Conservation (phyloP, 805 yeast genomes). For the Maudiozyma saulgeensis region DNA sequence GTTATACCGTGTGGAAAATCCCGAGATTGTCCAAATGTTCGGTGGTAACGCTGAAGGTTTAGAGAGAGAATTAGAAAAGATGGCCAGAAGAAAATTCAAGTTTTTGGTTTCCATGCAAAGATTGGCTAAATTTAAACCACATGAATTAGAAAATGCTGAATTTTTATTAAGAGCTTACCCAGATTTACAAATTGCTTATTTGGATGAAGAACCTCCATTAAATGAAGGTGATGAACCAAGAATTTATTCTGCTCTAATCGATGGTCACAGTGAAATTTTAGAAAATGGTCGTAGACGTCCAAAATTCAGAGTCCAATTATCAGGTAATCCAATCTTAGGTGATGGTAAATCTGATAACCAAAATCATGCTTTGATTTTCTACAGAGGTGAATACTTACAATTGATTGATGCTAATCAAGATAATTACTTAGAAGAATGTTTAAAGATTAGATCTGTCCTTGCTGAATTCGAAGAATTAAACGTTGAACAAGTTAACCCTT, state of each 20-base stretch:
- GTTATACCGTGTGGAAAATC: slow-evolving; percentile 88
- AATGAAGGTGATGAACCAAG: slow-evolving; percentile 61
- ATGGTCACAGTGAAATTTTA: slow-evolving; percentile 67
- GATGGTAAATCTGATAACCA: slow-evolving; percentile 87
- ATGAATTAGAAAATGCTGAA: slow-evolving; percentile 73
- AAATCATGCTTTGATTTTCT: slow-evolving; percentile 68
- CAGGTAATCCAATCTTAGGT: slow-evolving; percentile 80
- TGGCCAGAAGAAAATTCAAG: slow-evolving; percentile 78
- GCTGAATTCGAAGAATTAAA: slow-evolving; percentile 76
- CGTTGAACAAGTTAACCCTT: slow-evolving; percentile 71
- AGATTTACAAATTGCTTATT: slow-evolving; percentile 79
- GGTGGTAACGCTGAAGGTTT: slow-evolving; percentile 97
- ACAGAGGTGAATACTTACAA: slow-evolving; percentile 79
- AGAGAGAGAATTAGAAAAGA: slow-evolving; percentile 86
- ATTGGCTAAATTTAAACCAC: slow-evolving; percentile 58
- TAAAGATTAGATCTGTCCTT: slow-evolving; percentile 69
- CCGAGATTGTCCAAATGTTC: slow-evolving; percentile 92
- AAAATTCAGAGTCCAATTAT: slow-evolving; percentile 63
- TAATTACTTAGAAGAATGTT: slow-evolving; percentile 76
- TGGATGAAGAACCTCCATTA: slow-evolving; percentile 83
- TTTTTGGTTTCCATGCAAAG: slow-evolving; percentile 83
- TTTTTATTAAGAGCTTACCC: slow-evolving; percentile 77
- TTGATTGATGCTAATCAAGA: slow-evolving; percentile 83
- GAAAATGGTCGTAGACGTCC: slow-evolving; percentile 70
- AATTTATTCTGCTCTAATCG: slow-evolving; percentile 68